phyloP scores from a whole-genome alignment of 1,139 yeast genomes.

The Eremothecium gossypii region DNA sequence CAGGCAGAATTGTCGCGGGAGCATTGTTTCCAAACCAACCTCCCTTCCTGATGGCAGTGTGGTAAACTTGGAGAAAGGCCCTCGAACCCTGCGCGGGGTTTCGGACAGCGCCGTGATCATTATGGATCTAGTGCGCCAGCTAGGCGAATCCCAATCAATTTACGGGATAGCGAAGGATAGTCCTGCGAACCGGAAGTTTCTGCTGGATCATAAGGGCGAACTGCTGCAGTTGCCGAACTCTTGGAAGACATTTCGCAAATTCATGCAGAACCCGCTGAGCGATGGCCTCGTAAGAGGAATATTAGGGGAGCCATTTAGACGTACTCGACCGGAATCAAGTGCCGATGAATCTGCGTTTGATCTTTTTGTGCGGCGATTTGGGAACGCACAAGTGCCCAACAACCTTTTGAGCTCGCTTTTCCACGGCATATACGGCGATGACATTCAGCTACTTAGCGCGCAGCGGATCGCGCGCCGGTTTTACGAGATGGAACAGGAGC shows the following conservation, averaged over 20 bases:
- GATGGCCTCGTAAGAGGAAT: constrained; percentile 33
- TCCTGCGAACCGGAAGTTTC: constrained; percentile 52
- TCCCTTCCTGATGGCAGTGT: constrained; percentile 16
- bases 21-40: constrained; percentile 47
- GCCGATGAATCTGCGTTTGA: constrained; percentile 65
- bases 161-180: constrained; percentile 42
- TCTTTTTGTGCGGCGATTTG: constrained; percentile 64
- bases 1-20: constrained; percentile 59
- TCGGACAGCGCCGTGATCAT: constrained; percentile 56
- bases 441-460: constrained; percentile 57
- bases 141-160: constrained; percentile 37
- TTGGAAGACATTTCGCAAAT: constrained; percentile 32
- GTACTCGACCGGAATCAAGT: constrained; percentile 14
- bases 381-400: constrained; percentile 42
- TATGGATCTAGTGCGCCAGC: constrained; percentile 44
- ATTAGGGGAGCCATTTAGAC: constrained; percentile 32
- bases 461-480: constrained; percentile 46
- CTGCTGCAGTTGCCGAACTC: constrained; percentile 45
- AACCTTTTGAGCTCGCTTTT: constrained; percentile 71
- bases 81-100: constrained; percentile 64
- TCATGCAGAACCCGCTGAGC: constrained; percentile 38
- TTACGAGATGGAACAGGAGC: constrained; percentile 45
- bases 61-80: constrained; percentile 59
- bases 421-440: constrained; percentile 92
- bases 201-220: constrained; percentile 35